Percentiles rank a stretch among this genome's conserved stretches.
Conservation (phyloP, 23 red algal genomes). For the Cyanidiococcus yangmingshanensis region DNA sequence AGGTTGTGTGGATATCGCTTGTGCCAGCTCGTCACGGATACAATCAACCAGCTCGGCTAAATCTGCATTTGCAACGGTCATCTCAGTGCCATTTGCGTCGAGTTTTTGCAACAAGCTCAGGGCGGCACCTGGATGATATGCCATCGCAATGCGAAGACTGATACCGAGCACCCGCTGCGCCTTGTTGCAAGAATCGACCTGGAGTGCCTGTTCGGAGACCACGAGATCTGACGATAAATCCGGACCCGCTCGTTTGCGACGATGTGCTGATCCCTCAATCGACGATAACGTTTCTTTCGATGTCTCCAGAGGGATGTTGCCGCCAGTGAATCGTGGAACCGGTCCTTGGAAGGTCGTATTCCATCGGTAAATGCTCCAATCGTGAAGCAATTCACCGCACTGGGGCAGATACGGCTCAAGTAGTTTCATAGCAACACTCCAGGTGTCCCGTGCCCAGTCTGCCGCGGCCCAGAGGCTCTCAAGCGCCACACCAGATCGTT, state of each 20-base stretch:
- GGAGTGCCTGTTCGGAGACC: not conserved
- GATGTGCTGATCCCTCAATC: not conserved
- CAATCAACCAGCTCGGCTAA: not conserved
- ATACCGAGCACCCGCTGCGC: not conserved
- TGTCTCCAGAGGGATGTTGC: not conserved
- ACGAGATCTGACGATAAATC: not conserved
- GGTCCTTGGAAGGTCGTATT: not conserved
- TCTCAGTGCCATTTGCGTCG: not conserved
- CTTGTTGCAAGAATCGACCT: not conserved
- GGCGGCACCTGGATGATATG: not conserved
- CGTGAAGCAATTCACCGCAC: not conserved
- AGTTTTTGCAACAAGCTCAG: not conserved
- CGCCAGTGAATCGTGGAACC: no score
- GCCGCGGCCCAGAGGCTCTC: no score
- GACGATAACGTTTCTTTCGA: not conserved
- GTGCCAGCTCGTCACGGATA: not conserved
- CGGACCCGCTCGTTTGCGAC: not conserved
- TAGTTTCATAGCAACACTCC: not conserved
- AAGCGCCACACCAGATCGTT: no score
- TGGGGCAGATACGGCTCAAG: not conserved
- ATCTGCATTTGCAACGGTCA: not conserved
- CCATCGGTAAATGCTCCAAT: not conserved
- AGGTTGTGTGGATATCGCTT: not conserved
- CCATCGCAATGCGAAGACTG: not conserved
- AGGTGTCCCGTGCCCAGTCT: not conserved